These are phyloP conservation scores for Trifolium fragiferum DNA, from an alignment of 306 rosid genomes.

Conservation along the genomic window DNA sequence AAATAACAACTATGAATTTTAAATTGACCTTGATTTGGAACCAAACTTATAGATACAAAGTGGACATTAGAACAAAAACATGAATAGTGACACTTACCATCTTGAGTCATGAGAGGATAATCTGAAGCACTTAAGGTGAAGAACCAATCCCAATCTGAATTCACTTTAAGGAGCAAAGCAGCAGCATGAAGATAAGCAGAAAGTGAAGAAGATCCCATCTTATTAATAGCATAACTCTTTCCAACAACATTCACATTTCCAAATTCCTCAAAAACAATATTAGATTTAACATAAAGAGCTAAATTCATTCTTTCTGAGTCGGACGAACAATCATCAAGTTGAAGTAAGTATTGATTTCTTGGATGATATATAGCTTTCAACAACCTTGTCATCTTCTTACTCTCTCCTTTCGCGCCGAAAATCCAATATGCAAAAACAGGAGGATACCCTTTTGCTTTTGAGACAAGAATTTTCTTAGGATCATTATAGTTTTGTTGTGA, in stretches of 20 bases:
- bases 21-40: slow-evolving; percentile 20
- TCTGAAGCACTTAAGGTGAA: slow-evolving; percentile 69
- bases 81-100: slow-evolving; percentile 52
- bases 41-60: neutral
- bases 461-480: slow-evolving; percentile 34
- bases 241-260: slow-evolving; percentile 76
- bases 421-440: slow-evolving; percentile 75
- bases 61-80: slow-evolving; percentile 27
- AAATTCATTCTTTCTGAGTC: slow-evolving; percentile 60
- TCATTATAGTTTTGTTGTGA: slow-evolving; percentile 1
- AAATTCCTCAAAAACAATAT: slow-evolving; percentile 49
- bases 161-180: slow-evolving; percentile 73
- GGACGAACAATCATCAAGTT: slow-evolving; percentile 60
- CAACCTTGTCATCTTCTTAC: slow-evolving; percentile 55
- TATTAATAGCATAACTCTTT: slow-evolving; percentile 58
- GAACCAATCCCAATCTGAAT: slow-evolving; percentile 77
- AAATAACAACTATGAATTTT: neutral
- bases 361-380: slow-evolving; percentile 78
- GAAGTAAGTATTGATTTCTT: slow-evolving; percentile 73
- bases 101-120: slow-evolving; percentile 75
- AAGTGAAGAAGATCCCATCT: slow-evolving; percentile 71
- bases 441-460: slow-evolving; percentile 62
- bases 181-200: slow-evolving; percentile 74
- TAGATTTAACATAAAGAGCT: slow-evolving; percentile 52
- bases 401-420: slow-evolving; percentile 61